A percentile compares a stretch with the other conserved stretches of the same genome.
phyloP scores from a whole-genome alignment of 1,139 yeast species.

The Meyerozyma athensensis region DNA sequence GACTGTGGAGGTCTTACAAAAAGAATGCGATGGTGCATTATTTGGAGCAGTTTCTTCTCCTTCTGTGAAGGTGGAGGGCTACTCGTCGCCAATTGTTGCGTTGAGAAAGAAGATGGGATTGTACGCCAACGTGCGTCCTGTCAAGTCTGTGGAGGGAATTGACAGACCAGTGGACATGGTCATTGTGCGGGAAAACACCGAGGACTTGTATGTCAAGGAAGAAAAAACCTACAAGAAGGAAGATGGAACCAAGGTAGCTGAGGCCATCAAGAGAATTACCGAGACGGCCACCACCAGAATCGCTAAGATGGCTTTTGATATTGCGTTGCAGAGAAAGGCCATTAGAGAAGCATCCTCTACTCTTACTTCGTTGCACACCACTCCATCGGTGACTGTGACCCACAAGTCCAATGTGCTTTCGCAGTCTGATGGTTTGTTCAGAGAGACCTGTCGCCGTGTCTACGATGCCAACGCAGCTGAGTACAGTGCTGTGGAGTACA shows the following conservation, averaged over 20 bases:
- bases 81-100: slow-evolving; percentile 97
- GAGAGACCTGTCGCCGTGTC: slow-evolving; percentile 80
- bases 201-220: slow-evolving; percentile 92
- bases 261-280: slow-evolving; percentile 93
- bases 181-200: slow-evolving; percentile 97
- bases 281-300: slow-evolving; percentile 82
- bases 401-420: slow-evolving; percentile 95
- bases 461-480: slow-evolving; percentile 61
- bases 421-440: slow-evolving; percentile 90
- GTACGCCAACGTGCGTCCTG: slow-evolving; percentile 97
- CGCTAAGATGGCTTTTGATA: slow-evolving; percentile 86
- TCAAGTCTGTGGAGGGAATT: slow-evolving; percentile 80
- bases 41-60: slow-evolving; percentile 98
- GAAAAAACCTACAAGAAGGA: slow-evolving; percentile 63
- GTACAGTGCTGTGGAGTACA: slow-evolving; percentile 58
- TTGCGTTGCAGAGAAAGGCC: slow-evolving; percentile 86
- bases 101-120: slow-evolving; percentile 90
- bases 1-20: slow-evolving; percentile 75
- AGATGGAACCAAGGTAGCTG: slow-evolving; percentile 83
- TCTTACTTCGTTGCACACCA: slow-evolving; percentile 36
- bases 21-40: slow-evolving; percentile 91
- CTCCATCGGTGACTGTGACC: slow-evolving; percentile 81
- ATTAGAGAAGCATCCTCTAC: slow-evolving; percentile 57
- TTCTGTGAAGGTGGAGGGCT: slow-evolving; percentile 87
- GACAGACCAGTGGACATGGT: slow-evolving; percentile 94